Base-by-base conservation (phyloP, 2,329 filamentous ascomycete genomes). In the Nothophoma quercina region DNA sequence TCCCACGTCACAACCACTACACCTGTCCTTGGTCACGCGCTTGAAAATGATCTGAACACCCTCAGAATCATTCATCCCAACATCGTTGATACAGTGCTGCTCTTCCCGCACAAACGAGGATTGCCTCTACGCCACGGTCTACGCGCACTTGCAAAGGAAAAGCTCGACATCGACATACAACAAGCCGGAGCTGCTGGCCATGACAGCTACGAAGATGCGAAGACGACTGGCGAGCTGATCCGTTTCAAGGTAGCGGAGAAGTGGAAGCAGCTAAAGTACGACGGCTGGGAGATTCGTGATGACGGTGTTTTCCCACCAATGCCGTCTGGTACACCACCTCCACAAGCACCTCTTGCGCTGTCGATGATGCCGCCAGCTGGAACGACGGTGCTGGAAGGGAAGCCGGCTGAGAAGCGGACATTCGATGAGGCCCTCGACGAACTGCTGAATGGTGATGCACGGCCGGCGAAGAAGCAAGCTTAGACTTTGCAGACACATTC, bases 11-110 rank as follows among this genome's bases (percentile, higher is more conserved):
- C 86, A 1, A 89, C 91, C 0, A 77, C 82, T 0, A 99, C 93
- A 0, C 90, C 93, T 0, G 77, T 99, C 1, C 90, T 99, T 38
- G 95, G 95, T 0, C 95, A 99, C 72, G 93, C 91, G 0, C 85
- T 98, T 7, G 95, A 99, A 67, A 99, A 99, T 69, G 95, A 99
- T 67, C 83, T 99, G 48, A 97, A 96, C 70, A 85, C 88, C 2
- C 81, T 88, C 32, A 88, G 93, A 28, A 83, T 98, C 42, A 87
- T 96, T 35, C 95, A 98, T 65, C 90, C 89, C 0, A 89, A 84
- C 0, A 81, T 97, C 46, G 84, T 97, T 65, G 93, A 98, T 72
- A 97, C 93, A 0, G 86, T 91, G 0, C 76, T 97, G 0, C 81
- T 97, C 0, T 99, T 85, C 70, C 92, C 93, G 0, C 91, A 96